Percentiles rank a stretch among this genome's conserved stretches.
phyloP scores from a whole-genome alignment of 805 yeast species.

The Sugiyamaella qingdaonensis region DNA sequence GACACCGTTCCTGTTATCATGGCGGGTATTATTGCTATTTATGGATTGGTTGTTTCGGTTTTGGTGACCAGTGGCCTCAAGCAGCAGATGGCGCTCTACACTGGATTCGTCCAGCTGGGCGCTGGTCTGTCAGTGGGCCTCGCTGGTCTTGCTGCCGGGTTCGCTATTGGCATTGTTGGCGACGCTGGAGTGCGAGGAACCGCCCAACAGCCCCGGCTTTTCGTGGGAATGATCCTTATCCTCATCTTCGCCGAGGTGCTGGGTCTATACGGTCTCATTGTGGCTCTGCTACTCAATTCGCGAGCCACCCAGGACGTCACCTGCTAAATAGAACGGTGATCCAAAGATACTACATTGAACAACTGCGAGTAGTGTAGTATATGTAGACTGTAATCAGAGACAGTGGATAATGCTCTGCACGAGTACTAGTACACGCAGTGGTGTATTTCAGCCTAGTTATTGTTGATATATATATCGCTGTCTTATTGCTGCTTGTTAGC shows the following conservation, averaged over 20 bases:
- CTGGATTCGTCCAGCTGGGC: constrained; percentile 97
- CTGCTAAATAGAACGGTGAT: constrained; percentile 46
- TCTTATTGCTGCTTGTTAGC: too few relatives aligned
- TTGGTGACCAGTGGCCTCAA: constrained; percentile 84
- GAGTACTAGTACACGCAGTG: too few relatives aligned
- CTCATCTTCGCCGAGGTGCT: constrained; percentile 91
- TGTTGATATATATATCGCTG: too few relatives aligned
- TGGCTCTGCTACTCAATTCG: constrained; percentile 94
- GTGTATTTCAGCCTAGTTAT: too few relatives aligned
- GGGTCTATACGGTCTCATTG: constrained; percentile 98
- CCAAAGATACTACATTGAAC: constrained; percentile 7
- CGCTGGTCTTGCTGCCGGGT: constrained; percentile 97
- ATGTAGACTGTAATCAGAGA: not conserved
- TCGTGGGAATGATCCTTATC: constrained; percentile 85
- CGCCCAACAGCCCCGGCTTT: constrained; percentile 96
- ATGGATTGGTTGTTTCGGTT: constrained; percentile 94
- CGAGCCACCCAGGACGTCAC: constrained; percentile 90
- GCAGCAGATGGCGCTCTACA: constrained; percentile 89
- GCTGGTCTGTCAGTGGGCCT: constrained; percentile 97
- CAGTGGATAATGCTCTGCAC: too few relatives aligned
- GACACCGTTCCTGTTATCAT: constrained; percentile 93
- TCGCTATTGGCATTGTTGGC: constrained; percentile 98
- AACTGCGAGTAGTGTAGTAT: not conserved
- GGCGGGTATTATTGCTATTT: constrained; percentile 99
- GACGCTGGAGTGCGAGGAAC: constrained; percentile 99